Percentiles rank a stretch among this genome's conserved stretches.
phyloP scores from a whole-genome alignment of 2,329 filamentous ascomycete species.

The Neofusicoccum parvum region DNA sequence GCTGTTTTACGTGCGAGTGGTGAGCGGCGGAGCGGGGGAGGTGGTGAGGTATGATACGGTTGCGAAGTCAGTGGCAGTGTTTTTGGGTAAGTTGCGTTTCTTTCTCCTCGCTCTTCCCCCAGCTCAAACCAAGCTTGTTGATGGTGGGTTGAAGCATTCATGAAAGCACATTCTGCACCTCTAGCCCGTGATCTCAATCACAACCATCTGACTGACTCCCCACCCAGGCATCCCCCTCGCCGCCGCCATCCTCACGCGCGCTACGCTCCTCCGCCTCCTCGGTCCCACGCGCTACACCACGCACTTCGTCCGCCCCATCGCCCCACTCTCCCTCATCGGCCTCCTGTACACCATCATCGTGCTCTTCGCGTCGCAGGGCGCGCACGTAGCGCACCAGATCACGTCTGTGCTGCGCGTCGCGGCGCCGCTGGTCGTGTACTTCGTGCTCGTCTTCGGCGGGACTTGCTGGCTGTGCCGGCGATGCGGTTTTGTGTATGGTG shows the following conservation, averaged over 20 bases:
- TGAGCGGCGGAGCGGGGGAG: constrained; percentile 53
- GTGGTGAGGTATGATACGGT: constrained; percentile 65
- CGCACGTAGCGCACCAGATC: constrained; percentile 77
- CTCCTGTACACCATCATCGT: constrained; percentile 86
- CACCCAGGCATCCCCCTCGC: constrained; percentile 69
- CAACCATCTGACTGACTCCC: not conserved
- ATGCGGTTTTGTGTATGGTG: constrained; percentile 73
- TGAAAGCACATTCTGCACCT: too few relatives aligned
- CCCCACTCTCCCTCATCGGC: constrained; percentile 78
- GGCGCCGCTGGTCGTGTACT: constrained; percentile 81
- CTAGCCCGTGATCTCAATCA: too few relatives aligned
- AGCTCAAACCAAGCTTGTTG: too few relatives aligned
- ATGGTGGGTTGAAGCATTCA: too few relatives aligned
- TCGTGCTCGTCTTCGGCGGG: constrained; percentile 70
- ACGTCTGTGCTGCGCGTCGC: constrained; percentile 80
- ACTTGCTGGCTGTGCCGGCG: constrained; percentile 65
- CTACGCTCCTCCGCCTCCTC: constrained; percentile 54
- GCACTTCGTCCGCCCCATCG: constrained; percentile 68
- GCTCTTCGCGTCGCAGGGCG: constrained; percentile 80
- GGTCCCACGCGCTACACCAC: constrained; percentile 66
- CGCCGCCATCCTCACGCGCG: constrained; percentile 74
- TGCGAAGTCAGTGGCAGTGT: constrained; percentile 79
- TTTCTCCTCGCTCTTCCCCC: not conserved
- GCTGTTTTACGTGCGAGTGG: constrained; percentile 63
- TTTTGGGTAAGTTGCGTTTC: constrained; percentile 39